These are phyloP conservation scores for Stropharia rugosoannulata DNA, from an alignment of 768 basidiomycete species.

Conservation along the genomic window DNA sequence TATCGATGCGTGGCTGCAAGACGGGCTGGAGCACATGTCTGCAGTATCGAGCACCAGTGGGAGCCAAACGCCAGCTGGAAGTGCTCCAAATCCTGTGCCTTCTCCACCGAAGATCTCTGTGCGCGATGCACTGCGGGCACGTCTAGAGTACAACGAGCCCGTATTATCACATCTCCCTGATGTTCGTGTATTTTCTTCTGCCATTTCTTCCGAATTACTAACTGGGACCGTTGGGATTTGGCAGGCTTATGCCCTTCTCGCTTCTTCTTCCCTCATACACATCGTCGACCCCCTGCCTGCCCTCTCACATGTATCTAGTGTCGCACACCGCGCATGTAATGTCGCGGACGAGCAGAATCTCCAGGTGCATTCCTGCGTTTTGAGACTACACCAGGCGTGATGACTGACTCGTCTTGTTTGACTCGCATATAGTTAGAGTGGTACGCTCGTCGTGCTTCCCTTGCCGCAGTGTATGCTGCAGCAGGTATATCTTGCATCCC, in stretches of 20 bases:
- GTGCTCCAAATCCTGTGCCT: no score
- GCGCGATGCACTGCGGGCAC: conserved; percentile 49
- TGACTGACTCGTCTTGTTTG: not conserved
- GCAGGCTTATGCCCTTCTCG: conserved; percentile 74
- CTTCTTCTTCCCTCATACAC: conserved; percentile 42
- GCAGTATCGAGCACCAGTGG: conserved; percentile 11
- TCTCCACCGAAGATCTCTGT: conserved; percentile 28
- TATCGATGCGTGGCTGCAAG: conserved; percentile 72
- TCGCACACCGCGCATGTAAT: conserved; percentile 75
- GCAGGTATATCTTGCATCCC: conserved; percentile 44
- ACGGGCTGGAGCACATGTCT: conserved; percentile 55
- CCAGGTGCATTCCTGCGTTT: conserved; percentile 43
- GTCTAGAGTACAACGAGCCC: conserved; percentile 67
- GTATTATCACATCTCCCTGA: conserved; percentile 67
- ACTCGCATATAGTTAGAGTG: conserved; percentile 53
- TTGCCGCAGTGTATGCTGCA: conserved; percentile 70
- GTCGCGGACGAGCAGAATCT: conserved; percentile 50
- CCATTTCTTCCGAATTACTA: not conserved
- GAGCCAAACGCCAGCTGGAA: not conserved
- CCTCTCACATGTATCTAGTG: conserved; percentile 53
- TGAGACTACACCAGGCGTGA: not conserved
- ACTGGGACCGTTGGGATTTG: not conserved
- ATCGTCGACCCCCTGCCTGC: conserved; percentile 62
- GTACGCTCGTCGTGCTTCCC: conserved; percentile 66
- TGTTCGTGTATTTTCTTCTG: conserved; percentile 34